These are phyloP conservation scores for Eutrema heterophyllum DNA, from an alignment of 345 rosid species.

Conservation along the genomic window DNA sequence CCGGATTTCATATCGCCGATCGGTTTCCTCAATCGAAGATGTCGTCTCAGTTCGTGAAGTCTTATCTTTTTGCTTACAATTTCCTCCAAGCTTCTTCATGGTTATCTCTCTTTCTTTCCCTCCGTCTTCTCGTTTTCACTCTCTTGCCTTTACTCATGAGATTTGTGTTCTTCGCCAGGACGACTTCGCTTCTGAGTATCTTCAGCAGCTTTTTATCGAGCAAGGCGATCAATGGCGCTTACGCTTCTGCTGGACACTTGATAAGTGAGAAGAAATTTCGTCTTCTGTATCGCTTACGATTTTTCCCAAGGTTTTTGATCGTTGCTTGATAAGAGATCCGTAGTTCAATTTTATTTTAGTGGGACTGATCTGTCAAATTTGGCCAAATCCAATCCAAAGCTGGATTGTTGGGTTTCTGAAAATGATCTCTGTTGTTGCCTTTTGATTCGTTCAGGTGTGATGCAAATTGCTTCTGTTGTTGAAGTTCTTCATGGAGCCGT, in stretches of 20 bases:
- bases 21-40: background rate
- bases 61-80: constrained; percentile 70
- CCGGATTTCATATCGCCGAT: background rate
- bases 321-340: background rate
- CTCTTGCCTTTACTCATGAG: background rate
- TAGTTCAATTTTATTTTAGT: background rate
- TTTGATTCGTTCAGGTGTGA: constrained; percentile 39
- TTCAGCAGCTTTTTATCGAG: constrained; percentile 29
- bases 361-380: background rate
- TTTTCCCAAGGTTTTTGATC: too few relatives aligned
- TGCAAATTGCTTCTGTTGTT: constrained; percentile 53
- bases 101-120: constrained; percentile 21
- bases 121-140: background rate
- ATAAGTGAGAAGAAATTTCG: constrained; percentile 40
- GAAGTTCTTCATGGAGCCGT: constrained; percentile 84
- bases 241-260: constrained; percentile 62
- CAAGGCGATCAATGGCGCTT: constrained; percentile 46
- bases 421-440: background rate
- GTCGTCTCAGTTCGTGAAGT: constrained; percentile 33
- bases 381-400: background rate
- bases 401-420: background rate
- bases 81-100: constrained; percentile 65
- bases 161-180: constrained; percentile 35
- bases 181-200: constrained; percentile 43
- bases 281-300: background rate